Conservation (phyloP, 805 yeast genomes). For the Candida dendrica region DNA sequence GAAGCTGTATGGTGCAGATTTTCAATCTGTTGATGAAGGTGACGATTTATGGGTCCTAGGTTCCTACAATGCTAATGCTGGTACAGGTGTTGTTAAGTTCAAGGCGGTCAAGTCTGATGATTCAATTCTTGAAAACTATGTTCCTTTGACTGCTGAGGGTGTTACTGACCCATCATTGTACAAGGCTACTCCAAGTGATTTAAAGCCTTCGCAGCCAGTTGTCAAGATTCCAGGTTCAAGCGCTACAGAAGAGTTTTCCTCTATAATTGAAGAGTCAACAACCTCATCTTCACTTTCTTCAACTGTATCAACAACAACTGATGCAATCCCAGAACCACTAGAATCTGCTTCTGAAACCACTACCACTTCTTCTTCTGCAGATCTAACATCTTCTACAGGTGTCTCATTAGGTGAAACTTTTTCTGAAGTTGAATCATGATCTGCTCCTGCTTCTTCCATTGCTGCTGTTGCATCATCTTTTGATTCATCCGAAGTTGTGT, state of each 20-base stretch:
- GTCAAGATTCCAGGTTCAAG: neutral
- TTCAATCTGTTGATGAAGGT: constrained; percentile 3
- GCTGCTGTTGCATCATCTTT: too few relatives aligned
- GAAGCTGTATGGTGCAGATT: constrained; percentile 3
- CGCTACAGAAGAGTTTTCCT: neutral
- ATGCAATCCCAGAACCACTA: too few relatives aligned
- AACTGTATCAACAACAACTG: too few relatives aligned
- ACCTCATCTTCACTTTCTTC: too few relatives aligned
- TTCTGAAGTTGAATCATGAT: too few relatives aligned
- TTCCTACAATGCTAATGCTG: constrained; percentile 2
- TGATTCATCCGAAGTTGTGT: too few relatives aligned
- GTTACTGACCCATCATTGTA: neutral
- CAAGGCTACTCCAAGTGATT: neutral
- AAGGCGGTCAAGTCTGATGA: neutral
- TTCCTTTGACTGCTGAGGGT: neutral
- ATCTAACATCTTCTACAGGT: too few relatives aligned
- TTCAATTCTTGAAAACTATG: neutral
- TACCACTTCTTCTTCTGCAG: too few relatives aligned
- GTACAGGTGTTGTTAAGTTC: neutral
- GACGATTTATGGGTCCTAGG: constrained; percentile 3
- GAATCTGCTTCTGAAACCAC: too few relatives aligned
- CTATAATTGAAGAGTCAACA: too few relatives aligned
- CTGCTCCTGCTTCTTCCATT: too few relatives aligned
- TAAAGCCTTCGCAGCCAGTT: neutral
- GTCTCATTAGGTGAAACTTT: too few relatives aligned